Percentiles rank a stretch among this genome's conserved stretches.
Evolutionary conservation across 2,329 filamentous ascomycete genomes (phyloP).

Genomic region (Ceratocystis lukuohia): DNA sequence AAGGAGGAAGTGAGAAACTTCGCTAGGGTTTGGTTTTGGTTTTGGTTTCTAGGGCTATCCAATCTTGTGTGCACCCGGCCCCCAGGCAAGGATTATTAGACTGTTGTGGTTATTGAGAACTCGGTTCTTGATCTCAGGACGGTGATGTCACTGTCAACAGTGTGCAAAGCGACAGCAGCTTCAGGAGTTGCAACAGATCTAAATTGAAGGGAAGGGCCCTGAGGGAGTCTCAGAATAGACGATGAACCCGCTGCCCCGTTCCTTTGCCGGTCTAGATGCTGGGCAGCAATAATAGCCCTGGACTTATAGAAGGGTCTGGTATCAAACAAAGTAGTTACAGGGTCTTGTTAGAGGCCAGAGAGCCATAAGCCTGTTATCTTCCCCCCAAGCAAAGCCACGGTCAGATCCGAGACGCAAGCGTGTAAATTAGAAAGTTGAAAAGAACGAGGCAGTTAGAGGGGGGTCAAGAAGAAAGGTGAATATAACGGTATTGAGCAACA

Average conservation of each 20-base stretch:
- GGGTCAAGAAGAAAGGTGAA: background rate
- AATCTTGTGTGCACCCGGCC: too few species aligned
- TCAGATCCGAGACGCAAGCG: background rate
- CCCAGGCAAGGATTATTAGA: too few species aligned
- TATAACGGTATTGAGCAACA: background rate
- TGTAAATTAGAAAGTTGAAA: background rate
- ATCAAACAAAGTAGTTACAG: constrained; percentile 4
- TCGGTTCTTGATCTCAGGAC: too few species aligned
- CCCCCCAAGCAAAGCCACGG: background rate
- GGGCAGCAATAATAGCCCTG: background rate
- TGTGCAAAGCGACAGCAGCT: background rate
- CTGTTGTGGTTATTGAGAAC: too few species aligned
- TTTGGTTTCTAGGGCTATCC: too few species aligned
- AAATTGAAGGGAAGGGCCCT: background rate
- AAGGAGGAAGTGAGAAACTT: background rate
- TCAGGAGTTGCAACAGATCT: background rate
- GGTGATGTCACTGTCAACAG: background rate
- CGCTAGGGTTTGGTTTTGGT: background rate
- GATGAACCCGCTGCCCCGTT: background rate
- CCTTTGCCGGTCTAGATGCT: background rate
- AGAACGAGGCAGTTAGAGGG: background rate
- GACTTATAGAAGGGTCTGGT: background rate
- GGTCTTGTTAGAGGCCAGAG: background rate
- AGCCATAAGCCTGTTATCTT: background rate
- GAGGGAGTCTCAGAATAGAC: background rate